Evolutionary conservation across 78 protist genomes (phyloP), one percentile per base, ranked within the genome.

Genomic region (Dictyostelium capitatum): DNA sequence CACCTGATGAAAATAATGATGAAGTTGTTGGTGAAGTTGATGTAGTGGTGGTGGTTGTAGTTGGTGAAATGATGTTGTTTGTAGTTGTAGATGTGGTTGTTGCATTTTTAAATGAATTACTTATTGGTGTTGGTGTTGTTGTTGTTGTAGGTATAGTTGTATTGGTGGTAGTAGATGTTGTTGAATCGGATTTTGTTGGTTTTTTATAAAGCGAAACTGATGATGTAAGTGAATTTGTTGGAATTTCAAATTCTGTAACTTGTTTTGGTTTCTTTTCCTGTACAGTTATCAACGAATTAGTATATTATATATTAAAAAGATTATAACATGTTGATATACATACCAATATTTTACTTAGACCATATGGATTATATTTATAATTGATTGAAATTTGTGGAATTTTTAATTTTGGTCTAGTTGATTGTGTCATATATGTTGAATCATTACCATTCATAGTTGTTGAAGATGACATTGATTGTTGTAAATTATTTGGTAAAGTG

Each of bases 201-300:
- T 87, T 87, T 50, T 64, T 87, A 51, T 87, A 87, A 5, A 47
- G 64, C 65, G 84, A 87, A 9, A 87, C 93, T 48, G 93, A 41
- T 43, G 93, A 87, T 4, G 65, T 64, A 50, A 87, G 25, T 57
- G 93, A 77, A 30, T 11, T 77, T 46, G 77, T 65, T 37, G 93
- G 93, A 51, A 87, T 87, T 41, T 72, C 81, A 12, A 10, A 3
- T 50, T 87, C 84, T n/a, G 77, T 87, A 30, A 53, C n/a, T 30
- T 64, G 46, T 57, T 75, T 85, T 87, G 93, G 93, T 51, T 87
- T 87, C 75, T 84, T 84, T 74, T 84, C 91, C 90, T 83, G 37
- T 41, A 20, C 10, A 62, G 20, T 4, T 6, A 62, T 46, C 3
- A 20, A 17, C 19, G 8, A 28, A 79, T 28, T 6, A 79, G 4